phyloP scores from a whole-genome alignment of 2,329 filamentous ascomycete genomes.

The Microthyrium microscopicum region DNA sequence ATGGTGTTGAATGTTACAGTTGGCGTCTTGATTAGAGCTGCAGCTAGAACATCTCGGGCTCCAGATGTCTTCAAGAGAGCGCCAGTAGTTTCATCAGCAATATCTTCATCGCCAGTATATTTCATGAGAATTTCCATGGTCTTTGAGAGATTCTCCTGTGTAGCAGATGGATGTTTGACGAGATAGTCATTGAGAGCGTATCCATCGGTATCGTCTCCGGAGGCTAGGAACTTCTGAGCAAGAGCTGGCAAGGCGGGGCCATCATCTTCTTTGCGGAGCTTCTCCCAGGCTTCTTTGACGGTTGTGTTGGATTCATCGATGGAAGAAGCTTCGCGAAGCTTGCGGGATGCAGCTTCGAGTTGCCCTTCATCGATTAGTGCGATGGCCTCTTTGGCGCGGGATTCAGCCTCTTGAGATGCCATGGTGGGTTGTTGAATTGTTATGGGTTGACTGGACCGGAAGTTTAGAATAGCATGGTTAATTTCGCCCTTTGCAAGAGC shows the following conservation, averaged over 20 bases:
- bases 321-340: conserved; percentile 27
- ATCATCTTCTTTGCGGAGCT: conserved; percentile 22
- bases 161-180: conserved; percentile 11
- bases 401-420: too few relatives aligned
- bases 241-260: conserved; percentile 18
- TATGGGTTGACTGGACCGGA: too few relatives aligned
- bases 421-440: too few relatives aligned
- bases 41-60: conserved; percentile 24
- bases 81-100: conserved; percentile 24
- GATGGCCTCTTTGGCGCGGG: conserved; percentile 8
- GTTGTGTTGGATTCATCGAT: conserved; percentile 24
- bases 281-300: conserved; percentile 24
- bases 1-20: conserved; percentile 27
- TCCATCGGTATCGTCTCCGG: conserved; percentile 22
- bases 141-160: conserved; percentile 23
- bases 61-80: conserved; percentile 19
- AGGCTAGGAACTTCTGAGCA: conserved; percentile 20
- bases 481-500: too few relatives aligned
- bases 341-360: conserved; percentile 22
- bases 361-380: conserved; percentile 13
- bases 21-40: conserved; percentile 17
- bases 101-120: conserved; percentile 23
- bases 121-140: conserved; percentile 26
- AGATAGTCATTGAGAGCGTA: conserved; percentile 20
- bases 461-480: too few relatives aligned